Base-by-base conservation (phyloP, 1,284 basidiomycete genomes). In the Naganishia albida region DNA sequence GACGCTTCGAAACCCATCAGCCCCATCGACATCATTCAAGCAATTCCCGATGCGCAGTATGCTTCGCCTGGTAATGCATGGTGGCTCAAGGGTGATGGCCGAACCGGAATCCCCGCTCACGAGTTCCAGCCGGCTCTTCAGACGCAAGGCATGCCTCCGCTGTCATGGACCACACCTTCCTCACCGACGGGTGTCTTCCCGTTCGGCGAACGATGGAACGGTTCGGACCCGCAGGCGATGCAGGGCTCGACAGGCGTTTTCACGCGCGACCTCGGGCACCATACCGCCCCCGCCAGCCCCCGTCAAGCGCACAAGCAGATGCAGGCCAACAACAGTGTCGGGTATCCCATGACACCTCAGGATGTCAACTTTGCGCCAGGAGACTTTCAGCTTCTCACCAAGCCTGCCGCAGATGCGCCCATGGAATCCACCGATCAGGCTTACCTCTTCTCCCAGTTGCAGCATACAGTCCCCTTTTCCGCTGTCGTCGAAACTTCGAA, bases 151-250 rank as follows among this genome's bases (percentile, higher is more conserved):
- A 60, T 60, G 46, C 57, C 57, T 26, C 57, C 38, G 7, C 26
- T 50, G 46, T 60, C 57, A 4, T 60, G 57, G 57, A 60, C 57
- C 7, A 60, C 57, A 15, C 57, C 57, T 26, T 49, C 57, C 20
- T 39, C 57, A 7, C 57, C 57, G 7, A 40, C 38, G 16, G 46
- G 46, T 20, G 20, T 49, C 3, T 39, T 60, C 12, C 46, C 57
- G 12, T 50, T 60, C 20, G 12, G 57, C 23, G 57, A 60, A 13
- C 10, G 46, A 26, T 60, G 57, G 57, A 60, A 60, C 38, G 49
- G 46, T 18, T 38, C 46, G 20, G 13, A 30, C 15, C 49, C 57
- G 12, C 34, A 50, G 16, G 49, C 46, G 3, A 30, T 23, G 0
- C 20, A 38, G 34, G n/a, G 23, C 1, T 7, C 7, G 4, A 7